Base-by-base conservation (phyloP, 1,284 basidiomycete genomes). In the Athelia sp. region DNA sequence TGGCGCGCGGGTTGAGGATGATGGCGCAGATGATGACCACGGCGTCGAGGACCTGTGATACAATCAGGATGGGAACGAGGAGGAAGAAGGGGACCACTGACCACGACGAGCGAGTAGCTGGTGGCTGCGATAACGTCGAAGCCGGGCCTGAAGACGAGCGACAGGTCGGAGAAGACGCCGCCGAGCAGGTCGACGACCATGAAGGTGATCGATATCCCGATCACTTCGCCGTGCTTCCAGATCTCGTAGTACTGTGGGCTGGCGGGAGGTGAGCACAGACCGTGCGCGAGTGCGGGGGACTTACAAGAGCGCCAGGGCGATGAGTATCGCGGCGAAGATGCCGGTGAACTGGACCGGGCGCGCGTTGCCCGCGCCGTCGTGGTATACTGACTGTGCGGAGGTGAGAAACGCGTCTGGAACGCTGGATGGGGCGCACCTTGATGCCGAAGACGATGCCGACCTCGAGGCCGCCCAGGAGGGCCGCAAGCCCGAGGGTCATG, bases 101-200 rank as follows among this genome's bases (percentile, higher is more conserved):
- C 81, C 36, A 84, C 68, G 24, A 87, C 80, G 24, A 81, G 61
- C 2, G 74, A 68, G 56, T 85, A 89, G 36, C 77, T 71, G n/a
- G 87, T 71, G 10, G 76, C 79, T 0, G 85, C 87, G 31, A 87
- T 70, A 17, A 76, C 64, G 62, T 92, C 86, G 55, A 92, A 83
- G 6, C 75, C 58, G 6, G 66, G 60, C 56, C 86, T 81, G 71
- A 91, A 91, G 18, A 75, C 78, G 31, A 92, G 73, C 21, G 86
- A 88, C 9, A 89, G 67, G 54, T 81, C 74, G 44, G 75, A 81
- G 65, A 90, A 90, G 10, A 92, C 64, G 3, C 84, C 89, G 36
- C 82, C 82, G 17, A 71, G 53, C 45, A 76, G 73, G 61, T 84
- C 82, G 46, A 82, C 68, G 2, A 66, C 56, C 72, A 84, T 80